Conservation (phyloP, 768 basidiomycete species). For the Leccinellum luteum region DNA sequence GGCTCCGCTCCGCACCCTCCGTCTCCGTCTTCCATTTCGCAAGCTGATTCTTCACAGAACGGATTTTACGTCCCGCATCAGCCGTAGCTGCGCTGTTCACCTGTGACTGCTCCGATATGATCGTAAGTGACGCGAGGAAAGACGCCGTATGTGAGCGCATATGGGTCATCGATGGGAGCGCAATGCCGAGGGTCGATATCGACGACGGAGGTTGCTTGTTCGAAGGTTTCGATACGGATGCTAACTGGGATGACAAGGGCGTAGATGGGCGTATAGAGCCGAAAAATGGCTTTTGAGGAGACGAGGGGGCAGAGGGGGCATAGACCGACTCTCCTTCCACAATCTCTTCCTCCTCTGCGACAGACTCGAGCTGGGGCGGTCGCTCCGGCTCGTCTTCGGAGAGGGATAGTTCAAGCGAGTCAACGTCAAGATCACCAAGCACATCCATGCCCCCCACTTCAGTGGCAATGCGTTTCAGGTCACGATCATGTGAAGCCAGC, state of each 20-base stretch:
- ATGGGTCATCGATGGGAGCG: slow-evolving; percentile 65
- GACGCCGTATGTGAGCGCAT: slow-evolving; percentile 74
- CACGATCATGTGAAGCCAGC: slow-evolving; percentile 72
- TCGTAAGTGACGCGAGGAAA: slow-evolving; percentile 69
- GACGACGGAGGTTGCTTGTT: slow-evolving; percentile 26
- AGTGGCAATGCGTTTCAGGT: slow-evolving; percentile 71
- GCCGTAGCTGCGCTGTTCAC: slow-evolving; percentile 83
- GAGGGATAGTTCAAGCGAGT: slow-evolving; percentile 50
- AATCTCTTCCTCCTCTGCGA: slow-evolving; percentile 40
- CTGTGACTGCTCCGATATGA: slow-evolving; percentile 85
- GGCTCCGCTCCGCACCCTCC: slow-evolving; percentile 82
- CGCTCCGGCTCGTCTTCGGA: slow-evolving; percentile 30
- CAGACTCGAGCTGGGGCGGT: slow-evolving; percentile 29
- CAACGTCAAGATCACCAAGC: slow-evolving; percentile 68
- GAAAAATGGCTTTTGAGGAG: slow-evolving; percentile 61
- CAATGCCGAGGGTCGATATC: slow-evolving; percentile 25
- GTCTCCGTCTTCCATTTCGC: slow-evolving; percentile 79
- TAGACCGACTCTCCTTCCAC: slow-evolving; percentile 44
- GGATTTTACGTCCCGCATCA: slow-evolving; percentile 83
- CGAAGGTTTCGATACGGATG: slow-evolving; percentile 24
- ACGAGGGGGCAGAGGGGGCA: slow-evolving; percentile 35
- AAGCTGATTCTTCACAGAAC: slow-evolving; percentile 80
- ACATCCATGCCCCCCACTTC: slow-evolving; percentile 78
- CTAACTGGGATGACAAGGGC: slow-evolving; percentile 55
- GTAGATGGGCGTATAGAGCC: slow-evolving; percentile 42